Conservation (phyloP, 2,329 filamentous ascomycete genomes). For the Fusarium camptoceras region DNA sequence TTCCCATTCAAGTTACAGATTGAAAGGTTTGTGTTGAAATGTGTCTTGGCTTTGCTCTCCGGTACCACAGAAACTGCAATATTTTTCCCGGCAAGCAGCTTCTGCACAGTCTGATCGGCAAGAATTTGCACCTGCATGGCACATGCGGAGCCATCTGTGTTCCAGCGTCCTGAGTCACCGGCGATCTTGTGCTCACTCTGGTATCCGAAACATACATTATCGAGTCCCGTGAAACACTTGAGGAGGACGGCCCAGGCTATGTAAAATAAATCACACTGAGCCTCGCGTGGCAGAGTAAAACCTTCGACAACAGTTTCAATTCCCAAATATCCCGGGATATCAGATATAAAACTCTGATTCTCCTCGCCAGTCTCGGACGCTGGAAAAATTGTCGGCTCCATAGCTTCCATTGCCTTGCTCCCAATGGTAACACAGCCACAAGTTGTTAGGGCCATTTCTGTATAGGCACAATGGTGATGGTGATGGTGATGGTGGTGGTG, state of each 20-base stretch:
- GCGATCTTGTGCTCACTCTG: slow-evolving; percentile 17
- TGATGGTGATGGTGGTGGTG: not conserved
- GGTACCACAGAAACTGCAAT: not conserved
- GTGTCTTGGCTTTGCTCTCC: slow-evolving; percentile 35
- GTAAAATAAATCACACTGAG: slow-evolving; percentile 19
- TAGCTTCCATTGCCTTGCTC: slow-evolving; percentile 14
- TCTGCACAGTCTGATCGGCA: slow-evolving; percentile 11
- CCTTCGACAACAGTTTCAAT: not conserved
- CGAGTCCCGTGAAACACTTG: slow-evolving; percentile 39
- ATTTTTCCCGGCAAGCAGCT: not conserved
- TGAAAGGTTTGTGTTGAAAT: slow-evolving; percentile 61
- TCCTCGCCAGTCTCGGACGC: slow-evolving; percentile 34
- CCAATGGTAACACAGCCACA: slow-evolving; percentile 18
- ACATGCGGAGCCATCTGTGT: not conserved
- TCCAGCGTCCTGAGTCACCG: not conserved
- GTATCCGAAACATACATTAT: slow-evolving; percentile 36
- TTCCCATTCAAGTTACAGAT: slow-evolving; percentile 40
- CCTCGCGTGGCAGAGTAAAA: not conserved
- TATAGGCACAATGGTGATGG: not conserved
- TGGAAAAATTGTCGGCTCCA: slow-evolving; percentile 38
- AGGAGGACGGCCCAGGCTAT: slow-evolving; percentile 36
- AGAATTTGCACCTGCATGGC: slow-evolving; percentile 4
- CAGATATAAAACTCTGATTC: slow-evolving; percentile 1
- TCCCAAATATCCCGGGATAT: not conserved
- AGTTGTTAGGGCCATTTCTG: slow-evolving; percentile 11